Evolutionary conservation across 2,329 filamentous ascomycete species (phyloP).

Genomic region (Colletotrichum spaethianum): DNA sequence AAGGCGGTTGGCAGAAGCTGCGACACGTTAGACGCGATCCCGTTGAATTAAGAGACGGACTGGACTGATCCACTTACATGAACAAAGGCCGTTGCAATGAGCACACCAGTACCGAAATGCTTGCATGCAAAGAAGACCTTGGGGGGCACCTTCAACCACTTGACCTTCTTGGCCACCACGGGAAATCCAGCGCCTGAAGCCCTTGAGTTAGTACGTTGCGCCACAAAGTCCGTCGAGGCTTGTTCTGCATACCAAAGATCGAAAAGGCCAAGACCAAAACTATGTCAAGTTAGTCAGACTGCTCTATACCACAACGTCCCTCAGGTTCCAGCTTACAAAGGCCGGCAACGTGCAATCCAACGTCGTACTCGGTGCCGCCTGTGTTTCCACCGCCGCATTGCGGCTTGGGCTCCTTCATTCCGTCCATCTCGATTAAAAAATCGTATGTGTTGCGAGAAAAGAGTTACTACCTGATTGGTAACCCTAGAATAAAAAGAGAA

Average conservation of each 20-base stretch:
- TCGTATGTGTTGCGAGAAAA: conserved; percentile 24
- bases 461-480: conserved; percentile 34
- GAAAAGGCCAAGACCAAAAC: conserved; percentile 58
- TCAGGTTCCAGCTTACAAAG: conserved; percentile 54
- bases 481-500: conserved; percentile 38
- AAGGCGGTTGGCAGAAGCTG: conserved; percentile 74
- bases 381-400: conserved; percentile 54
- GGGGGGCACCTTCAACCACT: conserved; percentile 70
- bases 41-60: accelerated
- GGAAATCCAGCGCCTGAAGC: conserved; percentile 63
- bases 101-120: conserved; percentile 79
- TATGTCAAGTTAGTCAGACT: conserved; percentile 43
- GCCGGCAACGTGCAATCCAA: conserved; percentile 57
- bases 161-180: conserved; percentile 68
- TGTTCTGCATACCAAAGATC: conserved; percentile 51
- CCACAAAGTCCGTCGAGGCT: conserved; percentile 1
- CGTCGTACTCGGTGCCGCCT: conserved; percentile 56
- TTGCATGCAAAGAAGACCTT: conserved; percentile 74
- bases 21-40: neutral
- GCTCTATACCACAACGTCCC: neutral
- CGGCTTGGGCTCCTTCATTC: conserved; percentile 53
- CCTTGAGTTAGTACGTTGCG: conserved; percentile 35
- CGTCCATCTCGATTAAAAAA: conserved; percentile 45
- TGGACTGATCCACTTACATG: conserved; percentile 64
- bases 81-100: conserved; percentile 81